Evolutionary conservation across 73 alveolate genomes (phyloP).

Genomic region (Tetrahymena malaccensis): DNA sequence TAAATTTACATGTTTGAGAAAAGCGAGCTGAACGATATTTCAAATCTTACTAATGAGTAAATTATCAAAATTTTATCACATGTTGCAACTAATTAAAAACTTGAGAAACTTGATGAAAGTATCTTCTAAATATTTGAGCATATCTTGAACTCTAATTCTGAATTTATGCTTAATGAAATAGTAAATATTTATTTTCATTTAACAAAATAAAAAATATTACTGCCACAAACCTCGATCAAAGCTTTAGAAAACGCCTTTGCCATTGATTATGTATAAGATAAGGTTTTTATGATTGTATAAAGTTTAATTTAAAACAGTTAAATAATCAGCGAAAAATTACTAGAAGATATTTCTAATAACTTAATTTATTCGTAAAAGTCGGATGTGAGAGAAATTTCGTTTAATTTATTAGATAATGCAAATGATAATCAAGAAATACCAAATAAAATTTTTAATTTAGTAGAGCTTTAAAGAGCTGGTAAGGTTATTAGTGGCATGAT

Average conservation of each 20-base stretch:
- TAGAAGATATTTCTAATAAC: not conserved
- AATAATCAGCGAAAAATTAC: not conserved
- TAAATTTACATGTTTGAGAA: not conserved
- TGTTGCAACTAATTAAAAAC: not conserved
- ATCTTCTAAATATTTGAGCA: no score
- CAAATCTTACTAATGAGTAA: not conserved
- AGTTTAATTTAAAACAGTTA: not conserved
- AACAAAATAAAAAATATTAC: no score
- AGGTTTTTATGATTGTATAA: not conserved
- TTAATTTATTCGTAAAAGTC: not conserved
- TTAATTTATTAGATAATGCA: not conserved
- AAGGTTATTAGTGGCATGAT: not conserved
- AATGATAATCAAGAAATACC: not conserved
- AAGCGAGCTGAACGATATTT: not conserved
- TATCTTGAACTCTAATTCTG: not conserved
- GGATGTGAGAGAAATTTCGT: not conserved
- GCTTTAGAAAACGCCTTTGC: not conserved
- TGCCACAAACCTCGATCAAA: not conserved
- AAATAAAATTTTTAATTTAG: no score
- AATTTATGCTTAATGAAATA: not conserved
- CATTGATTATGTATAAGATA: not conserved
- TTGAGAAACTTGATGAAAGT: not conserved
- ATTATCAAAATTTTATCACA: no score
- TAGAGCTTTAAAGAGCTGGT: not conserved
- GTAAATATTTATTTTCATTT: no score